A percentile compares a stretch with the other conserved stretches of the same genome.
These are phyloP conservation scores for Chlamydomonas incerta DNA, from an alignment of 139 green algal genomes.

Conservation along the genomic window DNA sequence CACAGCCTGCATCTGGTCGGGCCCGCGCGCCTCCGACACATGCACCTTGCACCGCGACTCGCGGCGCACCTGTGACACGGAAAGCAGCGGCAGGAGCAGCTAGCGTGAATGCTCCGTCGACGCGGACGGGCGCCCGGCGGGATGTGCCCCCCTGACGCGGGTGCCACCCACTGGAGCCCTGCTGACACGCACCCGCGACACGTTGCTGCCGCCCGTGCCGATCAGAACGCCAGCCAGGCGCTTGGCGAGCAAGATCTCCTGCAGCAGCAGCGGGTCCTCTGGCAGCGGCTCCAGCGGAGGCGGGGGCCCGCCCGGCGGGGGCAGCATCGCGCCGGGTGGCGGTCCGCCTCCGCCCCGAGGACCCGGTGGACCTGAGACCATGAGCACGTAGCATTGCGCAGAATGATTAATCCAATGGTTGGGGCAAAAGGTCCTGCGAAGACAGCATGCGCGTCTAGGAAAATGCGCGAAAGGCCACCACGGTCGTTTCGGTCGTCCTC, in stretches of 20 bases:
- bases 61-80: not conserved
- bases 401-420: no score
- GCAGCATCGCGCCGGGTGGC: not conserved
- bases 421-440: no score
- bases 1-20: slow-evolving; percentile 24
- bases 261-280: slow-evolving; percentile 27
- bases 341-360: no score
- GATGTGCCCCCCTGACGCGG: not conserved
- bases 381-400: no score
- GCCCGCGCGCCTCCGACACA: slow-evolving; percentile 16
- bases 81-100: not conserved
- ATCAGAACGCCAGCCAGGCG: slow-evolving; percentile 31
- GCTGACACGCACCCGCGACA: not conserved
- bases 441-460: no score
- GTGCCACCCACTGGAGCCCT: not conserved
- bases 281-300: slow-evolving; percentile 2
- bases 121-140: not conserved
- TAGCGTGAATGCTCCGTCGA: not conserved
- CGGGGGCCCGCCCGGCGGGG: not conserved
- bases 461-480: no score
- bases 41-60: slow-evolving; percentile 40
- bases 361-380: not conserved
- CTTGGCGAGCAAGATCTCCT: slow-evolving; percentile 32
- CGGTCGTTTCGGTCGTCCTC: no score
- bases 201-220: slow-evolving; percentile 30